These are phyloP conservation scores for Colletotrichum musicola DNA, from an alignment of 2,329 filamentous ascomycete genomes.

Conservation along the genomic window DNA sequence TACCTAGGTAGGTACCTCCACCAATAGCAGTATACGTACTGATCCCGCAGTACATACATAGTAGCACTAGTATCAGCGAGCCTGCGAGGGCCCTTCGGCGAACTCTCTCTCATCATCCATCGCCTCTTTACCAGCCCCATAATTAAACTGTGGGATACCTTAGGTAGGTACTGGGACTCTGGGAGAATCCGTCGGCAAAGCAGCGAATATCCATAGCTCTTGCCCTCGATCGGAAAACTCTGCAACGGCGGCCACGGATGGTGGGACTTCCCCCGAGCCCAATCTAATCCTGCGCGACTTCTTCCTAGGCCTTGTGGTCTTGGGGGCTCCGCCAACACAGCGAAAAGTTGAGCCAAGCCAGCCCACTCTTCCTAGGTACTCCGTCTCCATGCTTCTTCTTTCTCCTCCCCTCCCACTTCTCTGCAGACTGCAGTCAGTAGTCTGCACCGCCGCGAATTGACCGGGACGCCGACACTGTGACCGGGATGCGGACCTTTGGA, in stretches of 20 bases:
- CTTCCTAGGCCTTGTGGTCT: background rate
- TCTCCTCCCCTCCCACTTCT: background rate
- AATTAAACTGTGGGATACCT: background rate
- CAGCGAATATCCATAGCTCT: slow-evolving; percentile 10
- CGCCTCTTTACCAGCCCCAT: slow-evolving; percentile 9
- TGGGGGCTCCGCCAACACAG: slow-evolving; percentile 11
- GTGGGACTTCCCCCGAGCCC: slow-evolving; percentile 1
- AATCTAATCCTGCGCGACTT: background rate
- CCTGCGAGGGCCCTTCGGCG: slow-evolving; percentile 1
- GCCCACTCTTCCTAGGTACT: background rate
- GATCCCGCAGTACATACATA: too few relatives aligned
- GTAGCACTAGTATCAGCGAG: background rate
- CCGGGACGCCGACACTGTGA: background rate
- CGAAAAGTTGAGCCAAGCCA: slow-evolving; percentile 4
- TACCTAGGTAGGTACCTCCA: too few relatives aligned
- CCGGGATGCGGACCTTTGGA: background rate
- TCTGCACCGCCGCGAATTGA: background rate
- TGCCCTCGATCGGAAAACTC: slow-evolving; percentile 35
- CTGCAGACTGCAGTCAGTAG: too few relatives aligned
- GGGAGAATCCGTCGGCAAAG: background rate
- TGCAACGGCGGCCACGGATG: slow-evolving; percentile 27
- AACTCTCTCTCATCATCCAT: slow-evolving; percentile 8
- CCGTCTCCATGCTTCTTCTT: background rate
- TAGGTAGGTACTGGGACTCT: too few relatives aligned
- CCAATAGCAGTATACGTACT: too few relatives aligned